Evolutionary conservation across 768 basidiomycete genomes (phyloP).

Genomic region (Suillus lakei): DNA sequence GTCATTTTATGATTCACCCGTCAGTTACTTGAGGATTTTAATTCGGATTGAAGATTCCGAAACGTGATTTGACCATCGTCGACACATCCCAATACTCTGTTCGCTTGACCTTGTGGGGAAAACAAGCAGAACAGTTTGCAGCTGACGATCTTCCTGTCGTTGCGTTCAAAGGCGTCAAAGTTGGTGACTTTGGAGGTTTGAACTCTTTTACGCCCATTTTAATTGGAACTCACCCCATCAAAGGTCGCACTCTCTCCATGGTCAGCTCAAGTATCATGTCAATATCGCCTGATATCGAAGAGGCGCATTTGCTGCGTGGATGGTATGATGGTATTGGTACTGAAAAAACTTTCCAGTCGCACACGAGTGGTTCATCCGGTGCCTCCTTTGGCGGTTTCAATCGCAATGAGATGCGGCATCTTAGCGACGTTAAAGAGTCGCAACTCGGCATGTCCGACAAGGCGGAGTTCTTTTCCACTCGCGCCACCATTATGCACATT

Average conservation of each 20-base stretch:
- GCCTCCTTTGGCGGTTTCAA: conserved; percentile 56
- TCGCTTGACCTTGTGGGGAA: conserved; percentile 94
- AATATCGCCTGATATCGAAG: conserved; percentile 91
- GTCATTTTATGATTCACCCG: not conserved
- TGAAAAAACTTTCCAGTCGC: conserved; percentile 69
- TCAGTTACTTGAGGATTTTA: conserved; percentile 2
- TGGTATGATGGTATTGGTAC: conserved; percentile 87
- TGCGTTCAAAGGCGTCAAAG: conserved; percentile 93
- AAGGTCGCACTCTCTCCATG: conserved; percentile 87
- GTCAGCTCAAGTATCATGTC: conserved; percentile 79
- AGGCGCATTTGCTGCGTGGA: conserved; percentile 83
- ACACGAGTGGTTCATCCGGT: conserved; percentile 50
- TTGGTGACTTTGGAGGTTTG: conserved; percentile 88
- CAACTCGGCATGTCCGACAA: conserved; percentile 79
- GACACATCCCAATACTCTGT: conserved; percentile 81
- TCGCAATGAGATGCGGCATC: conserved; percentile 71
- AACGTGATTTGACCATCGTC: conserved; percentile 89
- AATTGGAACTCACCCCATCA: conserved; percentile 13
- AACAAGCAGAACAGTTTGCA: conserved; percentile 85
- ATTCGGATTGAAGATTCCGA: conserved; percentile 62
- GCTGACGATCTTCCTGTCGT: conserved; percentile 68
- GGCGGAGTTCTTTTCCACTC: conserved; percentile 76
- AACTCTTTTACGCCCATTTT: not conserved
- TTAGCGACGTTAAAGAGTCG: conserved; percentile 79
- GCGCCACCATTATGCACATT: conserved; percentile 89